Conservation (phyloP, 106 monocot genomes). For the Narthecium ossifragum region DNA sequence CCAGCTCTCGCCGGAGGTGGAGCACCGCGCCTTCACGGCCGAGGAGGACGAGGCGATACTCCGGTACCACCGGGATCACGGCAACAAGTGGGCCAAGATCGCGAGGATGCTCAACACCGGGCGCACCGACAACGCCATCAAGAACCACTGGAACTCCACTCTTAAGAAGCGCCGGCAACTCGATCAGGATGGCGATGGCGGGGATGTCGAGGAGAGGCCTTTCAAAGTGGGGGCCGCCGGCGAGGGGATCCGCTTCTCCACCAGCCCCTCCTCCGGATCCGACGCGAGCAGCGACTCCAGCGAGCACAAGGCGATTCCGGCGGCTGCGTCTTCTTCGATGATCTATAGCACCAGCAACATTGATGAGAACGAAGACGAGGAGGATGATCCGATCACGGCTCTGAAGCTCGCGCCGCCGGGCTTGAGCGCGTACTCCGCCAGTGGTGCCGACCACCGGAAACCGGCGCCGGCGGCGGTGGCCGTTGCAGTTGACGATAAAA, state of each 20-base stretch:
- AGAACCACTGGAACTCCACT: conserved; percentile 7
- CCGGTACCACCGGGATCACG: not conserved
- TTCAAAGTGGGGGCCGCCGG: not conserved
- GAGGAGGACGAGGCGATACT: conserved; percentile 1
- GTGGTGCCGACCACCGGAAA: not conserved
- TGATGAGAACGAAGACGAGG: not conserved
- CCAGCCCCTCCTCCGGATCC: not conserved
- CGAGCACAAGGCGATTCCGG: not conserved
- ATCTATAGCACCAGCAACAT: not conserved
- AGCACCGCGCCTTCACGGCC: conserved; percentile 1
- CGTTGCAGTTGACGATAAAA: not conserved
- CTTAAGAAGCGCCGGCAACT: not conserved
- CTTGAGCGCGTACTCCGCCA: not conserved
- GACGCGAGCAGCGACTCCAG: not conserved
- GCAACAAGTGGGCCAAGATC: conserved; percentile 2
- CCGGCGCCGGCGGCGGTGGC: not conserved
- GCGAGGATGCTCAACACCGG: not conserved
- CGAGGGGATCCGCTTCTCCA: too few species aligned
- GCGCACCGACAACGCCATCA: conserved; percentile 3
- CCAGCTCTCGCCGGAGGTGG: conserved; percentile 1
- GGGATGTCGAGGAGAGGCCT: not conserved
- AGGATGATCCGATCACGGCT: not conserved
- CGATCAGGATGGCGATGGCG: not conserved
- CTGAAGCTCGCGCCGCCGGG: not conserved
- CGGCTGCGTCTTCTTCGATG: not conserved